phyloP scores from a whole-genome alignment of 305 asterid genomes.

The Solanum aculeatissimum region DNA sequence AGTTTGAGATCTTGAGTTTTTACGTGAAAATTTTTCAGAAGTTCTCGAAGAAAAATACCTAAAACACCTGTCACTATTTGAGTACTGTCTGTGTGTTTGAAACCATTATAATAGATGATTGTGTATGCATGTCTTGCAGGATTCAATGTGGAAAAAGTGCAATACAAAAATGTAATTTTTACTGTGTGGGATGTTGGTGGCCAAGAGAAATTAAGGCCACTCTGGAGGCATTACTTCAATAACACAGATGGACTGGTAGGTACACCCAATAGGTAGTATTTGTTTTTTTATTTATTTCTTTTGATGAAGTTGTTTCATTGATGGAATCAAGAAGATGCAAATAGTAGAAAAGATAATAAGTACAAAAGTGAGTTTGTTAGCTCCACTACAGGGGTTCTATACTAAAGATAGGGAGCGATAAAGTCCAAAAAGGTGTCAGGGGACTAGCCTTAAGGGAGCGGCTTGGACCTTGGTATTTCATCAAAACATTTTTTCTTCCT shows the following conservation, averaged over 20 bases:
- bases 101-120: constrained; percentile 1
- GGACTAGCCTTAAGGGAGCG: not conserved
- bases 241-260: constrained; percentile 91
- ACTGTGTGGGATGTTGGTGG: constrained; percentile 99
- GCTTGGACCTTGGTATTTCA: not conserved
- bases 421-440: not conserved
- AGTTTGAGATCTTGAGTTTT: not conserved
- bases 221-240: constrained; percentile 96
- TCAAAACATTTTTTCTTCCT: not conserved
- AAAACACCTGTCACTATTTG: not conserved
- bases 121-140: constrained; percentile 40
- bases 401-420: not conserved
- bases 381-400: not conserved
- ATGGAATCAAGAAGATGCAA: not conserved
- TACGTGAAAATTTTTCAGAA: not conserved
- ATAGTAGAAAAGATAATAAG: not conserved
- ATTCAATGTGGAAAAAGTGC: constrained; percentile 97
- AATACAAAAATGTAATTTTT: constrained; percentile 84
- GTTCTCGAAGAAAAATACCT: not conserved
- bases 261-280: not conserved
- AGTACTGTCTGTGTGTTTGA: not conserved
- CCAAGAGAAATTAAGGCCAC: constrained; percentile 90
- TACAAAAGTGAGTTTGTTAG: not conserved
- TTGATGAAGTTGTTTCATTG: not conserved
- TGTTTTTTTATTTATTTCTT: not conserved